Evolutionary conservation across 495 filamentous ascomycete genomes (phyloP), one percentile per base, ranked within the genome.

Genomic region (Xylaria nigripes): DNA sequence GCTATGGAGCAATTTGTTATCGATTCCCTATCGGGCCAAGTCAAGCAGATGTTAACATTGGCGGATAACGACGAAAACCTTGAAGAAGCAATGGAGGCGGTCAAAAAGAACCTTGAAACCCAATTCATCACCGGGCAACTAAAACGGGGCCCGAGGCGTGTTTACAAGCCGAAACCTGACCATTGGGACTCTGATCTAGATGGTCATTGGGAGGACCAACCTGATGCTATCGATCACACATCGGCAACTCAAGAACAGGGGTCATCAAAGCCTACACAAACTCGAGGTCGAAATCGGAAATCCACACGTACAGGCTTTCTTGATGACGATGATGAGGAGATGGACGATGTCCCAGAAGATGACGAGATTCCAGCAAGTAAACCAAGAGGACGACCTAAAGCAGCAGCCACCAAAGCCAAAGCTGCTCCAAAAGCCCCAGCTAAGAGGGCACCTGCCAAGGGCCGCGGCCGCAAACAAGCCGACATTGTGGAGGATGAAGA

Each of bases 1-100:
- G 91, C 91, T 0, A 86, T 97, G 79, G 85, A 95, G 60, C 80
- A 79, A 60, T 97, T 97, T 60, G 86, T 97, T 22, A 82, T 82
- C 40, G 85, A 94, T 15, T 89, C 86, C 21, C 73, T 97, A 1
- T 75, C 80, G 13, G 81, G 75, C 54, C 89, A 95, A 60, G 73
- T 95, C 34, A 86, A 85, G 60, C 80, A 89, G 47, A 70, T 99
- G 45, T 65, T 90, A 10, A 77, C 86, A 25, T 77, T 83, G 6
- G 81, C 84, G 9, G 80, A 85, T 23, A 81, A 85, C 1, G 84
- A 87, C 12, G 81, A 84, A 22, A 79, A 76, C n/a, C 71, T 95
- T 19, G 78, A 81, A 4, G 75, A 76, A 8, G 81, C 80, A 10
- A 93, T 96, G 77, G 85, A 86, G 40, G 75, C 76, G 21, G 80